phyloP scores from a whole-genome alignment of 2,329 filamentous ascomycete species.

The Coniochaeta hoffmannii region DNA sequence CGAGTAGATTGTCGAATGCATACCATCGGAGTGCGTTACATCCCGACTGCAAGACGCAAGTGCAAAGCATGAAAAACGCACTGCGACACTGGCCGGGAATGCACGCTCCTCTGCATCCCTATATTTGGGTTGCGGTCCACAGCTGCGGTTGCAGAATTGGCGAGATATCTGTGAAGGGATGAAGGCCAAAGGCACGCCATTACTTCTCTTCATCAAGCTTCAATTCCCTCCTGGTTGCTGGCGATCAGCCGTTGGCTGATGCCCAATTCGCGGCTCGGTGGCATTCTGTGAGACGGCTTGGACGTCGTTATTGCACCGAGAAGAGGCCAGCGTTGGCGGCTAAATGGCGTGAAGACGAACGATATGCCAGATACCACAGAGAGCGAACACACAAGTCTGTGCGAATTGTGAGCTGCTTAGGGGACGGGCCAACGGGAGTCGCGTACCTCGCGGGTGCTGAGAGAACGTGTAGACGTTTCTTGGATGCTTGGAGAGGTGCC shows the following conservation, averaged over 20 bases:
- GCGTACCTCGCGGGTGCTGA: neutral
- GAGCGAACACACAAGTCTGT: neutral
- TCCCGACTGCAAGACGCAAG: neutral
- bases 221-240: neutral
- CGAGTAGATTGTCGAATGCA: neutral
- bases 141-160: neutral
- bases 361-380: neutral
- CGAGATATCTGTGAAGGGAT: neutral
- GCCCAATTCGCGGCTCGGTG: neutral
- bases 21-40: neutral
- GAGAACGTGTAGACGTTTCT: neutral
- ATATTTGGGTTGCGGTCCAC: neutral
- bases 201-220: neutral
- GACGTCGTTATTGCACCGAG: neutral
- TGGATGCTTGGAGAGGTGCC: neutral
- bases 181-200: neutral
- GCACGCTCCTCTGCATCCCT: neutral
- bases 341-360: neutral
- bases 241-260: neutral
- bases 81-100: neutral
- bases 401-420: neutral
- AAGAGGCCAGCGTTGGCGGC: neutral
- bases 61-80: too few species aligned
- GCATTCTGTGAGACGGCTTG: neutral
- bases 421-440: neutral